Base-by-base conservation (phyloP, 495 filamentous ascomycete species). In the Collariella sp. region DNA sequence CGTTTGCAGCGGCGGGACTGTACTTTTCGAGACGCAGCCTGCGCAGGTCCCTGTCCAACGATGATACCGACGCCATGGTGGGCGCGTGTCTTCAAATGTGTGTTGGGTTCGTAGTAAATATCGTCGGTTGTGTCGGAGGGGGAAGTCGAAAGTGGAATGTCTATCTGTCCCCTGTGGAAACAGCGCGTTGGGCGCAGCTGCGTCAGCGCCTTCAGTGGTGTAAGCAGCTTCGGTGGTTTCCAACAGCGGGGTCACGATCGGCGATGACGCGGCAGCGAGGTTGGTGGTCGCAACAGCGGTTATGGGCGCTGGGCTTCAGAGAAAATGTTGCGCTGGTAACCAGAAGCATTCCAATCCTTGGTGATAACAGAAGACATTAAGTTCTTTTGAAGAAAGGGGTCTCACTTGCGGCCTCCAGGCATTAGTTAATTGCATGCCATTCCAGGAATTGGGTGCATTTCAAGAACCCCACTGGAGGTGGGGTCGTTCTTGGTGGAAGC, bases 21-120 rank as follows among this genome's bases (percentile, higher is more conserved):
- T 96, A 97, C 72, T 91, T 90, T 36, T 87, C 87, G 63, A 96
- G 72, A 68, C 94, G 91, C 74, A 96, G 67, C 67, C 84, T 91
- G 74, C 86, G 87, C 82, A 99, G 78, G 76, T 99, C 94, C 68
- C 89, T 90, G 66, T 99, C 94, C 33, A 99, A 73, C 53, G 89
- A 95, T 42, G 88, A 79, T 9, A 97, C 94, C 35, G 94, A 96
- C 57, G 94, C 91, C 93, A 97, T 97, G 57, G 48, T 49, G 33
- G 40, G 31, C 34, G 50, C 26, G 3, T 45, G 33, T 47, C 40
- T 35, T 6, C n/a, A 19, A 18, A 46, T 36, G 3, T 19, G 5
- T n/a, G 38, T 12, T 41, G n/a, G 18, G 3, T 6, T 20, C 22
- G 16, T 34, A 13, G 6, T 24, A 16, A 13, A 10, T 24, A 16